Base-by-base conservation (phyloP, 1,284 basidiomycete species). In the Cryptococcus sp. region DNA sequence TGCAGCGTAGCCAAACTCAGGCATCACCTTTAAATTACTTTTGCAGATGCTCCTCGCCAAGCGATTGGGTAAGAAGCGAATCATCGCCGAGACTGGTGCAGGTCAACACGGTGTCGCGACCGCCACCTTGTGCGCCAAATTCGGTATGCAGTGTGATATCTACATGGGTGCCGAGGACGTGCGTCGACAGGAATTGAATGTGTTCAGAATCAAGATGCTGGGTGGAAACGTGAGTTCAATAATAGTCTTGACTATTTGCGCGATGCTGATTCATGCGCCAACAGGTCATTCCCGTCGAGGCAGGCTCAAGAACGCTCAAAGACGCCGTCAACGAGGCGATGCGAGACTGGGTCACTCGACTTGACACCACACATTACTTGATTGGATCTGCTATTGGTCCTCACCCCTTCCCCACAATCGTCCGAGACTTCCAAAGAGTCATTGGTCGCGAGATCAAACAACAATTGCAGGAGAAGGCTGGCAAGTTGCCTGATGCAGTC, bases 81-180 rank as follows among this genome's bases (percentile, higher is more conserved):
- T 99, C 75, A 98, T 99, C 66, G 94, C 95, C 50, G 96, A 99
- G 82, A 99, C 96, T 1, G 95, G 95, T 61, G 95, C 96, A 0
- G 96, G 96, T 31, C 95, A 99, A 78, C 96, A 99, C 78, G 96
- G 96, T 78, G 94, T 99, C 20, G 96, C 96, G 10, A 98, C 95
- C 42, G 96, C 96, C 0, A 99, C 95, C 2, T 96, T 93, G 10
- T 99, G 96, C 70, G 95, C 95, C 50, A 90, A 91, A 70, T 99
- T 99, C 72, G 94, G 92, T 16, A 74, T 99, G 82, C 89, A 98
- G 78, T 99, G 96, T 75, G 81, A 96, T 69, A 84, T 99, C 67
- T 99, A 94, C 81, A 99, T 99, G 95, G 96, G 96, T 55, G 87
- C 91, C n/a, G 95, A 98, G 79, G 96, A 99, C 78, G 94, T 97